Evolutionary conservation across 2,329 filamentous ascomycete species (phyloP).

Genomic region (Thermomyces lanuginosus): DNA sequence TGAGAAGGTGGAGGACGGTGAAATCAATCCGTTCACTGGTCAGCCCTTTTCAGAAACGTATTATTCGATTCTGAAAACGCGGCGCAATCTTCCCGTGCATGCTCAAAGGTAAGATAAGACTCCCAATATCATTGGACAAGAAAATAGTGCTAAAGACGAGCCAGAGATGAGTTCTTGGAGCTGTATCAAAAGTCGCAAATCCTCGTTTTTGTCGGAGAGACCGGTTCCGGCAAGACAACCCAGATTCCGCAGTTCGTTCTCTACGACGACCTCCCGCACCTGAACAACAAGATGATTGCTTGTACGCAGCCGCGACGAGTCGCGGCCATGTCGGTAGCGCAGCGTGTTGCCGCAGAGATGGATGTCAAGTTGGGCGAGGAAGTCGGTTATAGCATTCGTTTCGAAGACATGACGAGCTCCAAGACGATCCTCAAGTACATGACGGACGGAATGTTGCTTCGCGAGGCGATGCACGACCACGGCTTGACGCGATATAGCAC

Average conservation of each 20-base stretch:
- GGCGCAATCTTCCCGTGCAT: constrained; percentile 78
- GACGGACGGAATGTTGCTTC: constrained; percentile 96
- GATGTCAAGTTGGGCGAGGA: constrained; percentile 85
- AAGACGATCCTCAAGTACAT: constrained; percentile 97
- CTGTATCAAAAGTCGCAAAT: constrained; percentile 91
- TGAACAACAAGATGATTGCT: constrained; percentile 73
- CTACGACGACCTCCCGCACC: constrained; percentile 85
- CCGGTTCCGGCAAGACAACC: constrained; percentile 96
- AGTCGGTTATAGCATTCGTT: constrained; percentile 97
- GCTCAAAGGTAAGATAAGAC: constrained; percentile 53
- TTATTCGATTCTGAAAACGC: constrained; percentile 70
- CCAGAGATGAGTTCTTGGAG: constrained; percentile 74
- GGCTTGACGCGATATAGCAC: constrained; percentile 84
- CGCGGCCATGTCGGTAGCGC: constrained; percentile 94
- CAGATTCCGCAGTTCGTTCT: constrained; percentile 98
- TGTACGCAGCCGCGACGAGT: constrained; percentile 97
- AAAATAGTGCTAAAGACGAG: constrained; percentile 5
- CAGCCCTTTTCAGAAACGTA: constrained; percentile 64
- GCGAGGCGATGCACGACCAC: constrained; percentile 93
- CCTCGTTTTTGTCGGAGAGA: constrained; percentile 96
- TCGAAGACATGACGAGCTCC: constrained; percentile 80
- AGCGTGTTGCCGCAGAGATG: constrained; percentile 94
- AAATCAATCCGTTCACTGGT: constrained; percentile 73
- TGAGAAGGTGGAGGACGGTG: constrained; percentile 57
- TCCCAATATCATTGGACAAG: background rate